Evolutionary conservation across 2,329 filamentous ascomycete species (phyloP), one percentile per base, ranked within the genome.

Genomic region (Aspergillus caelatus): DNA sequence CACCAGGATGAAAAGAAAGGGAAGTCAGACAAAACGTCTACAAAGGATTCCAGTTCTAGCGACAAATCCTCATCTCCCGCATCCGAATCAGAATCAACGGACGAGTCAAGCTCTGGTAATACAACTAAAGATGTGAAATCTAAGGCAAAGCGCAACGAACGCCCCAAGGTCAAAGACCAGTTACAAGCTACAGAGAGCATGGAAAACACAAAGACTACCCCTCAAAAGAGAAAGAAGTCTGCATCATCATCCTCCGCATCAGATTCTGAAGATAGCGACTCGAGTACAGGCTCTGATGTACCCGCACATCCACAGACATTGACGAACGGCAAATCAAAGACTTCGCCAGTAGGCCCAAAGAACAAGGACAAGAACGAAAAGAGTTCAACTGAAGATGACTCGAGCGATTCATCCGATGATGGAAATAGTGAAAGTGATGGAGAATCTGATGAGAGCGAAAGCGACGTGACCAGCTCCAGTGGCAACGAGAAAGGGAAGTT

Each of bases 381-480:
- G 28, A 52, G 48, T 30, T 52, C 46, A 19, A 30, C 26, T 11
- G 14, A 58, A 34, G 41, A 46, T 28, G 26, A 30, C 56, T 34
- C 30, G 36, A 34, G 16, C n/a, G 28, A 50, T 16, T 36, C 39
- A 28, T 43, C 56, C 36, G 10, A 23, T 45, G 56, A 36, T 11
- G 41, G 41, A 21, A 39, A 23, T 34, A 41, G 53, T 56, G 53
- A 62, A 57, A 36, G 57, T 62, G 11, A 54, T 46, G 39, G 57
- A 52, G n/a, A 67, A 52, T 52, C 67, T n/a, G 58, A 34, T 32
- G 60, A 46, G 23, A 62, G 53, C 43, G 61, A 62, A 6, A 57
- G 54, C 10, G 62, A 61, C 7, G 65, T 67, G 2, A 66, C 68
- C 9, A 61, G 64, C 16, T 60, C 64, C 12, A 56, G 55, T n/a